These are phyloP conservation scores for Candida taoyuanica DNA, from an alignment of 805 yeast species.

Conservation along the genomic window DNA sequence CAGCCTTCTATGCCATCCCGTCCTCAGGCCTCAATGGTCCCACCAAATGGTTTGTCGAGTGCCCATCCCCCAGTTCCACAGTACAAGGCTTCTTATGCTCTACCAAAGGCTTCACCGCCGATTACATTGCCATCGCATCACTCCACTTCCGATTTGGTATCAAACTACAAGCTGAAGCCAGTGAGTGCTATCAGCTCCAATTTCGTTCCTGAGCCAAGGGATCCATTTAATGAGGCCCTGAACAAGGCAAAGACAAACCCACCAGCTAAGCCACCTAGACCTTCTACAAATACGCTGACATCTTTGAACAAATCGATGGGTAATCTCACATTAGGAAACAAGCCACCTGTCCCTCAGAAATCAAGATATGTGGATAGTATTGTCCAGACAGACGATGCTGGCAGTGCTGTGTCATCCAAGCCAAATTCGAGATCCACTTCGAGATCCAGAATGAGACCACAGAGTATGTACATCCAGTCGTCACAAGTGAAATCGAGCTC, in stretches of 20 bases:
- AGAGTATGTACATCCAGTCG: slow-evolving; percentile 32
- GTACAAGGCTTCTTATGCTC: background rate
- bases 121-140: slow-evolving; percentile 5
- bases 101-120: no score
- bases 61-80: background rate
- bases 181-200: slow-evolving; percentile 7
- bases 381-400: slow-evolving; percentile 27
- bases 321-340: slow-evolving; percentile 14
- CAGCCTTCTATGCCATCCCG: background rate
- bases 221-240: slow-evolving; percentile 6
- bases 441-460: slow-evolving; percentile 26
- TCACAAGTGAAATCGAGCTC: slow-evolving; percentile 8
- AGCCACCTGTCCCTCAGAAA: slow-evolving; percentile 15
- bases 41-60: background rate
- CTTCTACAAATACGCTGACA: slow-evolving; percentile 5
- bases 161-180: slow-evolving; percentile 2
- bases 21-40: slow-evolving; percentile 1
- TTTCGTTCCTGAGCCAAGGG: slow-evolving; percentile 3
- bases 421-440: slow-evolving; percentile 1
- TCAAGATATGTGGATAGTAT: slow-evolving; percentile 26
- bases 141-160: slow-evolving; percentile 6
- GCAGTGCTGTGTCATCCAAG: no score
- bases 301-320: slow-evolving; percentile 24
- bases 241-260: slow-evolving; percentile 7
- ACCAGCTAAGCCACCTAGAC: slow-evolving; percentile 23